Evolutionary conservation across 768 basidiomycete genomes (phyloP).

Genomic region (Rhizopogon salebrosus): DNA sequence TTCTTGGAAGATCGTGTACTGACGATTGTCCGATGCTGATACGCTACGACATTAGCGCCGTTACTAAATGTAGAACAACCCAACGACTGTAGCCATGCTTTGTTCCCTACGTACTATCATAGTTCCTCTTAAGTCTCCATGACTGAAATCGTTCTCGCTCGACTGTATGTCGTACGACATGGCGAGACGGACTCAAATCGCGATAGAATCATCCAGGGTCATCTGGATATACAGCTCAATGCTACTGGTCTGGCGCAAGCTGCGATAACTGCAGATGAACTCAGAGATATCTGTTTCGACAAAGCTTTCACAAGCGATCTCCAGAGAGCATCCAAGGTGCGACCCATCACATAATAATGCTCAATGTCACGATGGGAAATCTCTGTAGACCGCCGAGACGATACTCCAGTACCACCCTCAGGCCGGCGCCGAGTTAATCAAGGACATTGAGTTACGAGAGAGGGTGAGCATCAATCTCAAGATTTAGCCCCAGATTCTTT

Average conservation of each 20-base stretch:
- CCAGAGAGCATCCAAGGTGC: conserved; percentile 59
- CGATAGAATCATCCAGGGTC: conserved; percentile 66
- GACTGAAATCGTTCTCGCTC: conserved; percentile 28
- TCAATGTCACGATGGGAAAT: background rate
- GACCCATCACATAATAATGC: conserved; percentile 3
- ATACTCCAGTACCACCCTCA: conserved; percentile 55
- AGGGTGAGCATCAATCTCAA: conserved; percentile 39
- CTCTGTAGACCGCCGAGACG: conserved; percentile 57
- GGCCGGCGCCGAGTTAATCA: conserved; percentile 37
- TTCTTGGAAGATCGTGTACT: background rate
- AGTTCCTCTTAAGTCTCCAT: background rate
- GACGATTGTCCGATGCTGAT: too few relatives aligned
- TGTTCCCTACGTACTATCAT: too few relatives aligned
- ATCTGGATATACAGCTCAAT: conserved; percentile 65
- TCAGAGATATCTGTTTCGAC: conserved; percentile 52
- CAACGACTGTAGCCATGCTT: too few relatives aligned
- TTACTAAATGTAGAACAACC: too few relatives aligned
- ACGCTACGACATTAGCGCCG: too few relatives aligned
- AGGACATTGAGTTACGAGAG: conserved; percentile 52
- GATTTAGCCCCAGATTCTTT: background rate
- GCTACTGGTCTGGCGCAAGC: conserved; percentile 58
- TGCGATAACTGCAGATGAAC: conserved; percentile 42
- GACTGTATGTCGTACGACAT: conserved; percentile 67
- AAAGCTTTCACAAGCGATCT: conserved; percentile 71
- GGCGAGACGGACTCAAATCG: conserved; percentile 74